These are phyloP conservation scores for Pistacia atlantica DNA, from an alignment of 345 rosid species.

Conservation along the genomic window DNA sequence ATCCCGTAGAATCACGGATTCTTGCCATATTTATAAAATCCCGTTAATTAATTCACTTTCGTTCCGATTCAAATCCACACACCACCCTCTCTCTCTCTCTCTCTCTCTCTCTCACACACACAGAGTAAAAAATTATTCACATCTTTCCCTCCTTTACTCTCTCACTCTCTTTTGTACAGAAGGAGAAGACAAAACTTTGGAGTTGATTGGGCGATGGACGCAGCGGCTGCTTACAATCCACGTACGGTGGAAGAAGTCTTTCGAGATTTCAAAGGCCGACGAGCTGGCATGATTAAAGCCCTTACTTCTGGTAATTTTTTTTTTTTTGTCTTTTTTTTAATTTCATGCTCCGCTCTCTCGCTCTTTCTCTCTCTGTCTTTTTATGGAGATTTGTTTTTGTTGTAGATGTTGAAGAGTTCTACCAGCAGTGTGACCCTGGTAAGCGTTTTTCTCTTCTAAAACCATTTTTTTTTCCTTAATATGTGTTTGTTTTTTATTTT, in stretches of 20 bases:
- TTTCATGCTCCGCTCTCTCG: neutral
- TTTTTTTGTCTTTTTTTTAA: neutral
- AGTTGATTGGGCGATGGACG: slow-evolving; percentile 41
- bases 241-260: slow-evolving; percentile 78
- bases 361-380: neutral
- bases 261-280: slow-evolving; percentile 72
- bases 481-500: neutral
- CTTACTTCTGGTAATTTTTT: slow-evolving; percentile 59
- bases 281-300: slow-evolving; percentile 73
- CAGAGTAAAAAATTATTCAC: slow-evolving; percentile 29
- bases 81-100: neutral
- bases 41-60: slow-evolving; percentile 26
- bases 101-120: slow-evolving; percentile 9
- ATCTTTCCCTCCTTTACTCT: slow-evolving; percentile 24
- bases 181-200: neutral
- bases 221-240: slow-evolving; percentile 56
- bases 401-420: slow-evolving; percentile 73
- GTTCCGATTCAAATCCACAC: slow-evolving; percentile 30
- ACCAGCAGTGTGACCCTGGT: slow-evolving; percentile 82
- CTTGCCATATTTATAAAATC: slow-evolving; percentile 42
- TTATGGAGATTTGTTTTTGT: neutral
- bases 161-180: slow-evolving; percentile 23
- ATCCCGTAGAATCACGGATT: slow-evolving; percentile 31
- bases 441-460: slow-evolving; percentile 18
- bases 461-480: neutral